These are phyloP conservation scores for Microglena sp. DNA, from an alignment of 139 green algal genomes.

Conservation along the genomic window DNA sequence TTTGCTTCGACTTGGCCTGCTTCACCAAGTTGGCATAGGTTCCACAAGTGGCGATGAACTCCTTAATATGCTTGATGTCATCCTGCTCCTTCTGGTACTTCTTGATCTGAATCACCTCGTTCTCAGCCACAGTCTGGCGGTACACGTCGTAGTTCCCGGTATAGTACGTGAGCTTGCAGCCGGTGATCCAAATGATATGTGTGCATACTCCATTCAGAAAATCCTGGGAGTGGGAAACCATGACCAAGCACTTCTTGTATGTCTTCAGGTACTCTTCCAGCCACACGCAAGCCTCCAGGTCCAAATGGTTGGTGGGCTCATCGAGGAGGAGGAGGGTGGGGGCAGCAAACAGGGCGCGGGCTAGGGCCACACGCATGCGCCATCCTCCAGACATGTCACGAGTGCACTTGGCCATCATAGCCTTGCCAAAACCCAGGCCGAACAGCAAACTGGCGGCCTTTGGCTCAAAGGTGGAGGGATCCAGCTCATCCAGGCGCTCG, in stretches of 20 bases:
- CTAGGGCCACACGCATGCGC: conserved; percentile 89
- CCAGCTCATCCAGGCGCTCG: conserved; percentile 56
- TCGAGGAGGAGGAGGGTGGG: conserved; percentile 85
- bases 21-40: conserved; percentile 68
- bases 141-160: conserved; percentile 79
- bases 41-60: conserved; percentile 51
- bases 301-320: conserved; percentile 58
- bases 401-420: conserved; percentile 28
- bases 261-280: conserved; percentile 88
- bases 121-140: conserved; percentile 64
- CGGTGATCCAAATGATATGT: conserved; percentile 86
- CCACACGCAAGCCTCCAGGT: conserved; percentile 96
- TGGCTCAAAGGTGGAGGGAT: conserved; percentile 49
- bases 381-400: conserved; percentile 88
- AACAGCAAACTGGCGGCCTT: conserved; percentile 56
- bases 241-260: conserved; percentile 84
- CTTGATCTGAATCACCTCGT: conserved; percentile 92
- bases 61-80: conserved; percentile 56
- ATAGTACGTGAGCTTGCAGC: conserved; percentile 84
- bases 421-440: conserved; percentile 60
- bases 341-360: conserved; percentile 85
- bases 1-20: conserved; percentile 78
- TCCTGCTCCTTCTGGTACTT: conserved; percentile 87
- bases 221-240: conserved; percentile 83
- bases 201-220: conserved; percentile 95